Base-by-base conservation (phyloP, 371 early-diverging fungal species). In the Parasitella parasitica region DNA sequence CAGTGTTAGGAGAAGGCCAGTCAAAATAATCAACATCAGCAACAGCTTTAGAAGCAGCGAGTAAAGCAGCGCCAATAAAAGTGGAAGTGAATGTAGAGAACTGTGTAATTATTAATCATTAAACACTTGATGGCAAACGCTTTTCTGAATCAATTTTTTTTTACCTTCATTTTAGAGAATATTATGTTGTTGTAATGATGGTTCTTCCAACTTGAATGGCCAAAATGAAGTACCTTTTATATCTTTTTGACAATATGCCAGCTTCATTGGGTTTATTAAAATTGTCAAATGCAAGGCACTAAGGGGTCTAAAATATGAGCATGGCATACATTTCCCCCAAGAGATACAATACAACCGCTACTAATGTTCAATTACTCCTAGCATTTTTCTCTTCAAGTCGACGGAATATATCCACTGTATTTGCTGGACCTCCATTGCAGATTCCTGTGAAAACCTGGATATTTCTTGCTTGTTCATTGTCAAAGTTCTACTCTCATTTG, bases 21-120 rank as follows among this genome's bases (percentile, higher is more conserved):
- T 54, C 34, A 54, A 59, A 54, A 37, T 48, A 48, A 13, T 59
- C 65, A 36, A 38, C 48, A 59, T 59, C 59, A 41, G 60, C 59
- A 34, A 59, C 49, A 32, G 46, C 49, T 20, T 37, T 41, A 16
- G 65, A 38, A 28, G 65, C 59, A 20, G 59, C 48, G 26, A 59
- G 34, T 22, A 59, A 4, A 38, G 48, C 54, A 9, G 55, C 49
- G 38, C 49, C 49, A 26, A 55, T 2, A 20, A 62, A 4, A 49
- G 57, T 28, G 24, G 59, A 59, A 26, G 55, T 35, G 32, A 59
- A 8, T 15, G 65, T 49, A 54, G 54, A 59, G 37, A 64, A 53
- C 65, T 64, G 54, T 32, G 32, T 32, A n/a, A n/a, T n/a, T n/a
- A n/a, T n/a, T n/a, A n/a, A n/a, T n/a, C n/a, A n/a, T n/a, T n/a